Evolutionary conservation across 2,329 filamentous ascomycete genomes (phyloP).

Genomic region (Fusarium sp.): DNA sequence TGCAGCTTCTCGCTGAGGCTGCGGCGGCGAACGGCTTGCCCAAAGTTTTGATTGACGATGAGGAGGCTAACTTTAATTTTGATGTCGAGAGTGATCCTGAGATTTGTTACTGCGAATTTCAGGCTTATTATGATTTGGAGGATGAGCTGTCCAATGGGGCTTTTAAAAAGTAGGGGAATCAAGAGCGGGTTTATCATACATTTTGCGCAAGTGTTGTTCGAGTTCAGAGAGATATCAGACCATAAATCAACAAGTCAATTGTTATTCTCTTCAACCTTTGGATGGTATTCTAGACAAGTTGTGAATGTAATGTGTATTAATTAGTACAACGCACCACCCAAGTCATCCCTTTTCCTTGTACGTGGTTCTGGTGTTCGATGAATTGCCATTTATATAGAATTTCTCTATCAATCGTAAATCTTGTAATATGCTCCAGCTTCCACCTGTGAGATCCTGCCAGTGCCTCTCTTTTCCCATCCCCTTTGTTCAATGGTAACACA

Average conservation of each 20-base stretch:
- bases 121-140: conserved; percentile 42
- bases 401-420: rapidly evolving
- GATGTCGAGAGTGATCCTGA: conserved; percentile 41
- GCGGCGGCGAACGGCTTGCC: conserved; percentile 41
- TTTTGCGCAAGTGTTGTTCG: not conserved
- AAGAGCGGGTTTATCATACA: rapidly evolving
- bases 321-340: no score
- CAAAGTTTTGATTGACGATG: conserved; percentile 53
- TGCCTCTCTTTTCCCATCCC: no score
- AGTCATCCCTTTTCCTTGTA: no score
- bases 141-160: conserved; percentile 33
- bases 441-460: no score
- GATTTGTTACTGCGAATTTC: conserved; percentile 41
- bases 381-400: rapidly evolving
- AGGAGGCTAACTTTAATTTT: conserved; percentile 52
- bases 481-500: no score
- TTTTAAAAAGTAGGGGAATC: conserved; percentile 32
- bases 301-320: no score
- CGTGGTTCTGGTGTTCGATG: rapidly evolving
- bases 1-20: conserved; percentile 43
- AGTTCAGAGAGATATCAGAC: not conserved
- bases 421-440: not conserved
- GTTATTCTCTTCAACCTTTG: rapidly evolving
- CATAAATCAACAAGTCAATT: not conserved
- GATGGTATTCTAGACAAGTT: rapidly evolving